Conservation (phyloP, 1,284 basidiomycete genomes). For the Apiotrichum siamense region DNA sequence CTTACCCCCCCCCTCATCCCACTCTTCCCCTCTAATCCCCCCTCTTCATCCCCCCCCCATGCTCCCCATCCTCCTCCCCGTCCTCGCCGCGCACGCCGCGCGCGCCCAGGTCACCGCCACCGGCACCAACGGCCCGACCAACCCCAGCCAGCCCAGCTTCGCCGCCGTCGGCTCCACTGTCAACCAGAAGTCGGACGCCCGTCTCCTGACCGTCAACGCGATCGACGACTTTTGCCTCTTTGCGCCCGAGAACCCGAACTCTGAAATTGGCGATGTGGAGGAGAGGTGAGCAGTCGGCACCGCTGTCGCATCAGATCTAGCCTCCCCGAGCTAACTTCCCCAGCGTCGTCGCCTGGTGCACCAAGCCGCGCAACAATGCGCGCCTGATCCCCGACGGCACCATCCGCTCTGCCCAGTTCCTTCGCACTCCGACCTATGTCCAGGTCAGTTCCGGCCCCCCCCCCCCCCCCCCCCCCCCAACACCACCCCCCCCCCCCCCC, state of each 20-base stretch:
- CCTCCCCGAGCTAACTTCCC: no score
- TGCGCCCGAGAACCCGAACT: slow-evolving; percentile 32
- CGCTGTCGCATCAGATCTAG: no score
- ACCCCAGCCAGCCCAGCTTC: slow-evolving; percentile 38
- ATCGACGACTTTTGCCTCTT: slow-evolving; percentile 47
- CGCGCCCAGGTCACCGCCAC: slow-evolving; percentile 35
- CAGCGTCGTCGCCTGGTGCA: slow-evolving; percentile 40
- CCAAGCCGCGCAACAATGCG: slow-evolving; percentile 35
- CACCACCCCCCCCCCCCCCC: no score
- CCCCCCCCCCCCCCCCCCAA: no score
- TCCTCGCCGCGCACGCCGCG: not conserved
- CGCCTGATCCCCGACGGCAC: slow-evolving; percentile 44
- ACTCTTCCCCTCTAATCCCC: not conserved
- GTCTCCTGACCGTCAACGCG: slow-evolving; percentile 42
- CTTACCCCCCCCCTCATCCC: not conserved
- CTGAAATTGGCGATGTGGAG: slow-evolving; percentile 40
- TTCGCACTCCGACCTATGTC: no score
- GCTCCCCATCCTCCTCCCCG: not conserved
- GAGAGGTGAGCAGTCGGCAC: no score
- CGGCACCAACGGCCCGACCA: slow-evolving; percentile 44
- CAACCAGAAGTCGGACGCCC: slow-evolving; percentile 42
- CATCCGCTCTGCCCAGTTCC: slow-evolving; percentile 38
- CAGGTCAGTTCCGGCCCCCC: no score
- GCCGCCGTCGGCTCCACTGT: slow-evolving; percentile 31
- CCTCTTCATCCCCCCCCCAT: slow-evolving; percentile 1